phyloP scores from a whole-genome alignment of 163 green algal species.

The Coccomyxa subellipsoidea region DNA sequence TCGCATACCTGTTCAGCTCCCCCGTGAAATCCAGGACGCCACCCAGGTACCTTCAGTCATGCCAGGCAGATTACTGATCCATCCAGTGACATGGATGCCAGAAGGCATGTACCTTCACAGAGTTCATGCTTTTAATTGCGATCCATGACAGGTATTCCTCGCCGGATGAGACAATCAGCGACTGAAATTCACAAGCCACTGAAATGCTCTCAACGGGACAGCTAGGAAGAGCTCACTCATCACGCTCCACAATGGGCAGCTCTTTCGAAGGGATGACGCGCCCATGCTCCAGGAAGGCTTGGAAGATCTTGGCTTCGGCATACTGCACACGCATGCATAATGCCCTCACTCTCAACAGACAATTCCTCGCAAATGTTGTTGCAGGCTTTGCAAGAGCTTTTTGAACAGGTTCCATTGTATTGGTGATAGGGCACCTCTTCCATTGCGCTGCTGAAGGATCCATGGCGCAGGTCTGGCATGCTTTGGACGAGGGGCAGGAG shows the following conservation, averaged over 20 bases:
- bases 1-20: slow-evolving; percentile 74
- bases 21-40: slow-evolving; percentile 85
- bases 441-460: slow-evolving; percentile 54
- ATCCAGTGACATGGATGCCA: no score
- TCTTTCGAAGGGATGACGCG: background rate
- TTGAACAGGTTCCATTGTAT: no score
- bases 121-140: no score
- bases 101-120: no score
- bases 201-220: background rate
- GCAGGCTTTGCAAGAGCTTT: no score
- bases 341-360: no score
- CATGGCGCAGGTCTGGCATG: slow-evolving; percentile 44
- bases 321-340: slow-evolving; percentile 45
- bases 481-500: background rate
- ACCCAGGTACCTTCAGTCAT: slow-evolving; percentile 52
- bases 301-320: slow-evolving; percentile 61
- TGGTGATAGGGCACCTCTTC: slow-evolving; percentile 59
- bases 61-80: no score
- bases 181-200: no score
- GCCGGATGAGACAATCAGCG: no score
- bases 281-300: slow-evolving; percentile 25
- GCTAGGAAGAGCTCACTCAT: background rate
- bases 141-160: no score
- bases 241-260: background rate
- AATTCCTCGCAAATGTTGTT: no score